Evolutionary conservation across 2,329 filamentous ascomycete genomes (phyloP).

Genomic region (Aspergillus sp.): DNA sequence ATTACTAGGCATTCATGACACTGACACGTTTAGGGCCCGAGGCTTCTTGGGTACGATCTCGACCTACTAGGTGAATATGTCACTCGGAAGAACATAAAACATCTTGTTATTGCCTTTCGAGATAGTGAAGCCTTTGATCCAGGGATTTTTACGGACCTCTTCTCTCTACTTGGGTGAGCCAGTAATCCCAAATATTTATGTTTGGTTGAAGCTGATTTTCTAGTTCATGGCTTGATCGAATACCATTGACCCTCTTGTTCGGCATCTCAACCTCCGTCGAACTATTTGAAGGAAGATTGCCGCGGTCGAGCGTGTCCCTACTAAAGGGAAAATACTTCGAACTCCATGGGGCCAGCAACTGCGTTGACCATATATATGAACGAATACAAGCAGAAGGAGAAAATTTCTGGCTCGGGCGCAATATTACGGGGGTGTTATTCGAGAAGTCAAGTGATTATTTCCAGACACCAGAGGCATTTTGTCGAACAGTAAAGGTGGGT

Average conservation of each 20-base stretch:
- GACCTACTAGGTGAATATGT: constrained; percentile 47
- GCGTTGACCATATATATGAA: constrained; percentile 43
- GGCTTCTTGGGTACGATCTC: constrained; percentile 47
- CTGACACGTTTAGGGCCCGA: constrained; percentile 32
- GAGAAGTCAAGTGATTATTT: constrained; percentile 60
- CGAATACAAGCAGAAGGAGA: constrained; percentile 37
- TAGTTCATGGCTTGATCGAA: constrained; percentile 61
- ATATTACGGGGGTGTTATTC: constrained; percentile 51
- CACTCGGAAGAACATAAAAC: constrained; percentile 34
- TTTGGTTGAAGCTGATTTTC: constrained; percentile 22
- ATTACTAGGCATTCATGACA: neutral
- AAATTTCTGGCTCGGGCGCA: constrained; percentile 54
- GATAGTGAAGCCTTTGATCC: constrained; percentile 51
- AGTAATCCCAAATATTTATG: neutral
- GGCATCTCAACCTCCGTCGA: constrained; percentile 64
- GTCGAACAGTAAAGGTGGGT: constrained; percentile 51
- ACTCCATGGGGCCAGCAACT: constrained; percentile 49
- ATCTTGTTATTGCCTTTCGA: constrained; percentile 44
- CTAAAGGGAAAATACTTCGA: constrained; percentile 58
- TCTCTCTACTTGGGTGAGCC: constrained; percentile 48
- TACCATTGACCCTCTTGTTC: constrained; percentile 60
- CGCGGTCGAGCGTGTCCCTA: constrained; percentile 52
- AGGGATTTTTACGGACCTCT: constrained; percentile 44
- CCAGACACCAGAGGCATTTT: constrained; percentile 58
- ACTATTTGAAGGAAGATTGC: constrained; percentile 59